Conservation (phyloP, 257 asterid genomes). For the Plantago elongata region DNA sequence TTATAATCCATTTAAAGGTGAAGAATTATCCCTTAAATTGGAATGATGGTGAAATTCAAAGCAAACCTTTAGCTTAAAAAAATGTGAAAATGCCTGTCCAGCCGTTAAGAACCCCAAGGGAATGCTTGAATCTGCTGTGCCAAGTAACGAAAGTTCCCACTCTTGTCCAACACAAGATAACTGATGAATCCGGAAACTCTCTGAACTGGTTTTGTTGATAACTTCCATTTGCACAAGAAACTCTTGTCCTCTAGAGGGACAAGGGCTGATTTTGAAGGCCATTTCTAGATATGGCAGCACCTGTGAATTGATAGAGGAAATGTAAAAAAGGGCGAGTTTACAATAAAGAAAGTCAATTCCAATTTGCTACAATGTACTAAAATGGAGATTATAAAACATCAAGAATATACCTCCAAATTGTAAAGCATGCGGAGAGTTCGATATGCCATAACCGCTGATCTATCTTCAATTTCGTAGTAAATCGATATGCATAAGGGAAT, state of each 20-base stretch:
- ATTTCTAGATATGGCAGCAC: slow-evolving; percentile 88
- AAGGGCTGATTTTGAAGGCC: slow-evolving; percentile 66
- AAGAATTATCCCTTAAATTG: slow-evolving; percentile 3
- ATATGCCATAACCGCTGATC: slow-evolving; percentile 54
- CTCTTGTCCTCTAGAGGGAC: slow-evolving; percentile 77
- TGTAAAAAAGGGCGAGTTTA: background rate
- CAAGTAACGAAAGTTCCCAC: slow-evolving; percentile 82
- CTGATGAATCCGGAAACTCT: slow-evolving; percentile 77
- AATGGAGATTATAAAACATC: slow-evolving; percentile 4
- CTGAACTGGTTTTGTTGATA: slow-evolving; percentile 70
- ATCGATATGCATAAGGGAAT: slow-evolving; percentile 54
- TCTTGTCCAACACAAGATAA: slow-evolving; percentile 77
- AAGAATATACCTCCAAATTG: slow-evolving; percentile 59
- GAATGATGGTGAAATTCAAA: slow-evolving; percentile 7
- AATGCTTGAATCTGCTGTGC: slow-evolving; percentile 45
- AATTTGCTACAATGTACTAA: slow-evolving; percentile 4
- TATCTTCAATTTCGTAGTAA: slow-evolving; percentile 81
- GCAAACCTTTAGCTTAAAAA: slow-evolving; percentile 92
- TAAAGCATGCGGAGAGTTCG: slow-evolving; percentile 84
- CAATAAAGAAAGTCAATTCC: no score
- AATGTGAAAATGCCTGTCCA: slow-evolving; percentile 84
- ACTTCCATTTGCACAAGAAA: slow-evolving; percentile 86
- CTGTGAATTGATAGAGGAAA: slow-evolving; percentile 30
- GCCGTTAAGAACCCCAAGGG: slow-evolving; percentile 58
- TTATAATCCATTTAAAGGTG: no score